Base-by-base conservation (phyloP, 139 green algal genomes). In the Picochlorum sp. region DNA sequence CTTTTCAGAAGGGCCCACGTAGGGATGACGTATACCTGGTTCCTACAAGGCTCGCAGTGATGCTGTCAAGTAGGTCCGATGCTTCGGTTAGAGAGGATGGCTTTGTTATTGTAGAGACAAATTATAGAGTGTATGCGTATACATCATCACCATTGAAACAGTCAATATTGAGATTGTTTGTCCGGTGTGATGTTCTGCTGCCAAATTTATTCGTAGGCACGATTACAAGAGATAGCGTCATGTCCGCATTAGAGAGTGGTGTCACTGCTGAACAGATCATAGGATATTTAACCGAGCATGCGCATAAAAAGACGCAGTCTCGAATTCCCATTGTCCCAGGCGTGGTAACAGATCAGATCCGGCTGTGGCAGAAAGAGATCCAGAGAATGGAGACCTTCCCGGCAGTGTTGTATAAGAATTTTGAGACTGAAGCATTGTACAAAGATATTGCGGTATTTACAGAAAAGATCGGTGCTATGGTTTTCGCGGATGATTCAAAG, bases 131-230 rank as follows among this genome's bases (percentile, higher is more conserved):
- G 67, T 93, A 95, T 62, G 88, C 86, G 1, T 92, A 95, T 74
- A 92, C 86, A 2, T 72, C 67, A 21, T 91, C 79, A 1, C 41
- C 70, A 6, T 49, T 92, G 10, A 78, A 87, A 65, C 60, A 73
- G 2, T 76, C 85, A 8, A 75, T 95, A 18, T 70, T 96, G 57
- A 54, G 79, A 50, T 72, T 89, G 37, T 90, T 96, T 61, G 72
- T 80, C 41, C 74, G 75, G 31, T 78, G 71, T n/a, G 90, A 96
- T 60, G 85, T 73, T 34, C 47, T 86, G 30, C 86, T 95, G 66
- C 90, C 90, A 61, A 95, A 95, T 76, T 74, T 95, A 60, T 90
- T 88, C 76, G 86, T 96, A 26, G 88, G 88, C 57, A 83, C 71
- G 18, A 71, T 96, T 30, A 92, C 82, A 3, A 73, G 85, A 1